Conservation (phyloP, 148 eudicot species). For the Vaccinium vitisidaea region DNA sequence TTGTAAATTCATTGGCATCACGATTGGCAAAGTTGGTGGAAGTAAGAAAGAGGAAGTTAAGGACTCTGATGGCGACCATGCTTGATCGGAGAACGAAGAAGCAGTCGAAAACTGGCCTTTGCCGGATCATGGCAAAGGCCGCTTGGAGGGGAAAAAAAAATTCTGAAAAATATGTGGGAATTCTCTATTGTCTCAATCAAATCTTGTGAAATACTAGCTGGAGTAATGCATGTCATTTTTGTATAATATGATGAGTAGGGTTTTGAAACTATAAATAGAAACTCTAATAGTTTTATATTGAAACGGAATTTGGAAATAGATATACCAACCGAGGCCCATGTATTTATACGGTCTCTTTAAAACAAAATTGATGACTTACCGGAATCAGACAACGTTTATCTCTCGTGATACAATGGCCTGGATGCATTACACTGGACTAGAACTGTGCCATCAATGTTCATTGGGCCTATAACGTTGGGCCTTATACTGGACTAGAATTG, state of each 20-base stretch:
- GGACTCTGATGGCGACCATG: not conserved
- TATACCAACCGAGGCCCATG: too few species aligned
- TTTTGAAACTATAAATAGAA: too few species aligned
- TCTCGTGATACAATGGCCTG: too few species aligned
- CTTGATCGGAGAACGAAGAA: not conserved
- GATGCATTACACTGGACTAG: too few species aligned
- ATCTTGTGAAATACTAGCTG: not conserved
- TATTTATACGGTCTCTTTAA: too few species aligned
- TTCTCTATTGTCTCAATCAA: not conserved
- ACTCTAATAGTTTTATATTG: too few species aligned
- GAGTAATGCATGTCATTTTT: too few species aligned
- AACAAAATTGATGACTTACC: too few species aligned
- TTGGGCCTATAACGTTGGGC: not conserved
- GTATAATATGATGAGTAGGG: not conserved
- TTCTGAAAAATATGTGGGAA: not conserved
- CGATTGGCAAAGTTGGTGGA: slow-evolving; percentile 45
- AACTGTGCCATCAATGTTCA: not conserved
- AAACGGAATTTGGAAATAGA: too few species aligned
- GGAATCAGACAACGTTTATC: too few species aligned
- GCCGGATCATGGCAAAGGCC: too few species aligned
- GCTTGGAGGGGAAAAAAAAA: too few species aligned
- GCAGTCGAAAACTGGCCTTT: not conserved
- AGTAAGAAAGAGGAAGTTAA: slow-evolving; percentile 27
- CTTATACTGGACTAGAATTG: not conserved
- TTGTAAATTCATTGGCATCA: slow-evolving; percentile 42